Percentiles rank a stretch among this genome's conserved stretches.
Conservation (phyloP, 768 basidiomycete species). For the Mrakia blollopis region DNA sequence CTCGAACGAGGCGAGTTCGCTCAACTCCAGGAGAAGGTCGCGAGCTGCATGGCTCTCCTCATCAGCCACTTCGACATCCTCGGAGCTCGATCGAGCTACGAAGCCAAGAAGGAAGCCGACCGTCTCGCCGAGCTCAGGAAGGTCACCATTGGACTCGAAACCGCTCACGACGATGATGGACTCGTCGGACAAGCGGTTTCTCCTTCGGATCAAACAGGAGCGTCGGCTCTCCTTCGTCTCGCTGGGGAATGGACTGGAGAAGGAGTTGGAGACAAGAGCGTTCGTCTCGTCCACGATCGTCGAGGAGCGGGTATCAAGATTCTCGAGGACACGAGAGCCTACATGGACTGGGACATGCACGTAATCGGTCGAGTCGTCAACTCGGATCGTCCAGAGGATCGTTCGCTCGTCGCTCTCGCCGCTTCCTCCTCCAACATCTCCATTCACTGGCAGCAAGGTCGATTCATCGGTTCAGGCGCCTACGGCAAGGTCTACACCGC, state of each 20-base stretch:
- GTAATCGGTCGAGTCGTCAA: conserved; percentile 87
- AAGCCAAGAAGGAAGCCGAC: conserved; percentile 87
- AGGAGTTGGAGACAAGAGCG: conserved; percentile 49
- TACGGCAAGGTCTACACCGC: conserved; percentile 99
- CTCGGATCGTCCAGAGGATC: conserved; percentile 86
- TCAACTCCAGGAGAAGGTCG: conserved; percentile 82
- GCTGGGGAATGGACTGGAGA: conserved; percentile 29
- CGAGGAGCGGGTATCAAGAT: conserved; percentile 56
- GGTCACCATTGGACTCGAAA: conserved; percentile 36
- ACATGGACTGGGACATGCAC: conserved; percentile 63
- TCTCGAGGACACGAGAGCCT: conserved; percentile 62
- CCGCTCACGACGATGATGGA: conserved; percentile 40
- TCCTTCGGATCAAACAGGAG: conserved; percentile 36
- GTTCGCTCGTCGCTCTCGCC: conserved; percentile 87
- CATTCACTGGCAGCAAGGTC: conserved; percentile 95
- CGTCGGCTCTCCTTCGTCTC: conserved; percentile 21
- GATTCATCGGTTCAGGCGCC: conserved; percentile 96
- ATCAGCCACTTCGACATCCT: conserved; percentile 97
- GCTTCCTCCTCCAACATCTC: conserved; percentile 94
- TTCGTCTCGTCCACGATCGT: conserved; percentile 73
- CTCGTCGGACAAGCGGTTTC: neutral
- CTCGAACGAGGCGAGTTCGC: conserved; percentile 84
- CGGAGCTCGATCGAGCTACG: conserved; percentile 79
- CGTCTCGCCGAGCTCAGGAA: conserved; percentile 57
- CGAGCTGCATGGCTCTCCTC: conserved; percentile 91